Evolutionary conservation across 495 filamentous ascomycete species (phyloP), one percentile per base, ranked within the genome.

Genomic region (Chaetomium fimeti): DNA sequence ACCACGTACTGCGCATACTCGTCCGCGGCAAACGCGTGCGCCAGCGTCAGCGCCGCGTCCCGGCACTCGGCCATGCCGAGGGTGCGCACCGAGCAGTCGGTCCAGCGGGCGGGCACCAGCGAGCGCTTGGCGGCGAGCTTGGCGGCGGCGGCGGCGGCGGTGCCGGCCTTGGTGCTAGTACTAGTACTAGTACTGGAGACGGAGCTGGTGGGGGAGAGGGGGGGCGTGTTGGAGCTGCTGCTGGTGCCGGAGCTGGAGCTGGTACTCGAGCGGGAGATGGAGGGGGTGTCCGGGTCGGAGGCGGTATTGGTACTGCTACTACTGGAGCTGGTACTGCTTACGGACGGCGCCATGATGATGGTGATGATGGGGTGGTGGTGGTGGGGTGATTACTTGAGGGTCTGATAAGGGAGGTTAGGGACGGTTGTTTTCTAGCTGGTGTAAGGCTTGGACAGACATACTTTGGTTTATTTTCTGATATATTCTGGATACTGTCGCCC

Each of bases 21-120:
- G 71, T 92, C 89, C 64, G 85, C 81, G 61, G 83, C 85, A 75
- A 93, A 93, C 56, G 90, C 89, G 72, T 90, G 82, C 32, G 90
- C 87, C 60, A 93, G 83, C 66, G 84, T 85, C 18, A 80, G 70
- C 38, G 87, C 87, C 20, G 88, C 90, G 71, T 85, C 82, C 67
- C 85, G 84, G 76, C 83, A 88, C 72, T 91, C 87, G 57, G 79
- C 75, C 65, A 84, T 82, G 59, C 75, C 74, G 60, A 91, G 74
- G 57, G 78, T 70, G 54, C 89, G 89, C 64, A 91, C 82, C 57
- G 71, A 72, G 4, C n/a, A 11, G 56, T 80, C 75, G 56, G 81
- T 77, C 74, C 76, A 81, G 53, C 73, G 70, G 22, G 75, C 64
- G 25, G 80, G 78, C 48, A 84, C 74, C 32, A 83, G 77, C 64